phyloP scores from a whole-genome alignment of 2,329 filamentous ascomycete genomes.

The Nannizziopsis barbatae region DNA sequence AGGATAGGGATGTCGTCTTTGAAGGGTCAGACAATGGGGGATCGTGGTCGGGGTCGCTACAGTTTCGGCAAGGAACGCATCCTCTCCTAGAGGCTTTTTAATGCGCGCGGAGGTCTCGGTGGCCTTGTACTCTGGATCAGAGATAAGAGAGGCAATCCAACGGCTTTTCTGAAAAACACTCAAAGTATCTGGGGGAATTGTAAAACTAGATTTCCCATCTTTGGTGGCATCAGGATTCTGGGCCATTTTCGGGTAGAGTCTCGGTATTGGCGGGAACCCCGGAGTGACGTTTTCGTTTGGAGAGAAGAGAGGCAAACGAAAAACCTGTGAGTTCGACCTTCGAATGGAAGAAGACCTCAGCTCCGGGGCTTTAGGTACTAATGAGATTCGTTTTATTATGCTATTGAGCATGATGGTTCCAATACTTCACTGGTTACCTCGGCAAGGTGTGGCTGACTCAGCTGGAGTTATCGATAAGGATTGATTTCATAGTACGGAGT shows the following conservation, averaged over 20 bases:
- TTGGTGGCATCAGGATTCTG: not conserved
- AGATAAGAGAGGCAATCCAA: conserved; percentile 26
- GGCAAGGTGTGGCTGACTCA: no score
- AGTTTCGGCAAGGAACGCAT: conserved; percentile 34
- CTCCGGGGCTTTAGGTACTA: no score
- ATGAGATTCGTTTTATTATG: no score
- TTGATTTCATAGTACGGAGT: no score
- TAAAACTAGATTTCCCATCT: not conserved
- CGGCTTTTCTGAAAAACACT: conserved; percentile 19
- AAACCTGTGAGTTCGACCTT: no score
- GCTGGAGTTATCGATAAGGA: no score
- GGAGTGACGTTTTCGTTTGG: not conserved
- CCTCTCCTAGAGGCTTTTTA: conserved; percentile 33
- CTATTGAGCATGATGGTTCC: no score
- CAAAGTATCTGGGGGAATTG: conserved; percentile 13
- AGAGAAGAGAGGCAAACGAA: not conserved
- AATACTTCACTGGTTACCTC: no score
- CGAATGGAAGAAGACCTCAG: no score
- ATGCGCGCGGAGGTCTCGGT: conserved; percentile 32
- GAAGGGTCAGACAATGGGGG: conserved; percentile 32
- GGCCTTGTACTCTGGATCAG: conserved; percentile 28
- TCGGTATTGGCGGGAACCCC: not conserved
- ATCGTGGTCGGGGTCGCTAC: conserved; percentile 31
- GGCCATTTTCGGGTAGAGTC: not conserved
- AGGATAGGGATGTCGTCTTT: conserved; percentile 15